Evolutionary conservation across 179 eudicot species (phyloP), one percentile per base, ranked within the genome.

Genomic region (Corrigiola litoralis): DNA sequence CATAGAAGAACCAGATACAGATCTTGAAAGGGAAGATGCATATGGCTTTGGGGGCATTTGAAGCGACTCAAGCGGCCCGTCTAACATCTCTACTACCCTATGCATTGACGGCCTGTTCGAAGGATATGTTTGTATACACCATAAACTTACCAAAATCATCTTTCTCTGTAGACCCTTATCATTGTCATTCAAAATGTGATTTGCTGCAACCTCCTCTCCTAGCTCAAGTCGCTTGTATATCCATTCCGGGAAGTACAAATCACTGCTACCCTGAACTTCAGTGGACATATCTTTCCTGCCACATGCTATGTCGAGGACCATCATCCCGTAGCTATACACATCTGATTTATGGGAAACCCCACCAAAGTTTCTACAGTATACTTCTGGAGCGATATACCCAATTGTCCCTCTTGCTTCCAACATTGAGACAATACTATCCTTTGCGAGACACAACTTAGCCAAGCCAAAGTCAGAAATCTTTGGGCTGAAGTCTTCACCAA

Each of bases 381-480:
- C 58, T 64, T 75, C 72, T 3, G 79, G 79, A 47, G 69, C 79
- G 12, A 50, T 50, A 33, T 50, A 50, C 32, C 55, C 55, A 7
- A 50, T 24, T 24, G 55, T 50, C 55, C 75, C 69, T 40, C 70
- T 64, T 1, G 75, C 51, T 52, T 53, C 65, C 14, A 40, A 12
- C 65, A 38, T 63, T 2, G 59, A 55, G 14, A 58, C 28, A 14
- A 29, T 41, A 29, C 59, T 65, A 0, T 49, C 48, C 17, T 45
- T 51, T 48, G 23, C 28, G 7, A 29, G 61, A 38, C 32, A 63
- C 33, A 47, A 34, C 63, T 34, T 63, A 18, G 80, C 70, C 8
- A 76, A 36, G 1, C 80, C 76, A 48, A 76, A 76, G 36, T 70
- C 79, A 5, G 80, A 68, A 5, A 76, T 67, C 49, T 76, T 71